Evolutionary conservation across 192 early-diverging fungal genomes (phyloP).

Genomic region (Rhizoclosmatium sp.): DNA sequence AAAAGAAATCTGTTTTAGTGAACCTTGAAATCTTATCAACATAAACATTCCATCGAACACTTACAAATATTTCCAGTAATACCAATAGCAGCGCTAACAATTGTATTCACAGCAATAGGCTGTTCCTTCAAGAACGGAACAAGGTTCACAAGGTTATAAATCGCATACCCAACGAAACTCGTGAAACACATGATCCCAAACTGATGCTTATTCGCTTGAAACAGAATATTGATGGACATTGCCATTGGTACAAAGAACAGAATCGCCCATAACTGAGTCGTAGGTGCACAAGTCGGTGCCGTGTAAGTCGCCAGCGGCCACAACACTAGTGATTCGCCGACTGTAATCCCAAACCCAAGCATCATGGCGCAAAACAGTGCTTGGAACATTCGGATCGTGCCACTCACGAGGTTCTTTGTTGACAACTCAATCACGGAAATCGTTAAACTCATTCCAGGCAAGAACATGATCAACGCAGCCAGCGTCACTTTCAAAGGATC

Average conservation of each 20-base stretch:
- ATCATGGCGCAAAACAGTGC: conserved; percentile 81
- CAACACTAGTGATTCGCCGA: conserved; percentile 37
- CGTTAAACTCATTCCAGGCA: conserved; percentile 82
- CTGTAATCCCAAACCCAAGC: conserved; percentile 46
- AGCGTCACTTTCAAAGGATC: conserved; percentile 39
- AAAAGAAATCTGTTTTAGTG: too few relatives aligned
- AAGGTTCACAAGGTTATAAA: conserved; percentile 65
- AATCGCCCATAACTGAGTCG: conserved; percentile 57
- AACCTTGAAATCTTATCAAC: too few relatives aligned
- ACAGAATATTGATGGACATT: conserved; percentile 63
- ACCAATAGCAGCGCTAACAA: conserved; percentile 81
- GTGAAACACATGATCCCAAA: conserved; percentile 75
- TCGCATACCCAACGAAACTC: conserved; percentile 72
- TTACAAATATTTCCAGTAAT: conserved; percentile 72
- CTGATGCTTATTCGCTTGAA: conserved; percentile 62
- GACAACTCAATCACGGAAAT: conserved; percentile 87
- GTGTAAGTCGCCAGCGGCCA: background rate
- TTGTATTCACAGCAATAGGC: conserved; percentile 52
- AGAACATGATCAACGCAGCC: conserved; percentile 43
- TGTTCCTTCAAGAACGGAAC: conserved; percentile 58
- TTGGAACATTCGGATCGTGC: conserved; percentile 79
- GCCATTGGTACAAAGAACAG: conserved; percentile 63
- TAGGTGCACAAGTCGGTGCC: background rate
- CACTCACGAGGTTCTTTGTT: conserved; percentile 86
- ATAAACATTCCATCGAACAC: background rate